phyloP scores from a whole-genome alignment of 2,329 filamentous ascomycete genomes.

The Cercospora berteroae region DNA sequence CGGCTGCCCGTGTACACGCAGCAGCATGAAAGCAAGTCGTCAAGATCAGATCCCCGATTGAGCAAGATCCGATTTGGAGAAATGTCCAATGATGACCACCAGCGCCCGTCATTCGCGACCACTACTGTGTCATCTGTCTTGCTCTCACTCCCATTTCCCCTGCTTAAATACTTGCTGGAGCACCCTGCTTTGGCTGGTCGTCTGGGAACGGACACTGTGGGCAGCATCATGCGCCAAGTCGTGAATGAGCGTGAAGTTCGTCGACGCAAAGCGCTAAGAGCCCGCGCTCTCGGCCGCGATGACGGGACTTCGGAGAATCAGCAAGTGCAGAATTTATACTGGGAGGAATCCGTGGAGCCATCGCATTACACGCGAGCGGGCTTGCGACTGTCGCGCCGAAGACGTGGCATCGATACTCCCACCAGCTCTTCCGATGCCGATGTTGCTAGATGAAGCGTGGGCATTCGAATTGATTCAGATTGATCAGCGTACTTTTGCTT shows the following conservation, averaged over 20 bases:
- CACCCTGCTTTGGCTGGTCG: slow-evolving; percentile 54
- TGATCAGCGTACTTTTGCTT: slow-evolving; percentile 2
- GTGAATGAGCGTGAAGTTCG: slow-evolving; percentile 45
- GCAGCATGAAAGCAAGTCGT: slow-evolving; percentile 35
- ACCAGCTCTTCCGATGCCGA: slow-evolving; percentile 30
- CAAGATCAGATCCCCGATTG: slow-evolving; percentile 53
- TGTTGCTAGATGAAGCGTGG: slow-evolving; percentile 12
- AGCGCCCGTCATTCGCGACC: slow-evolving; percentile 41
- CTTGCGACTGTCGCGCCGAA: slow-evolving; percentile 35
- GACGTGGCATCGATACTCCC: slow-evolving; percentile 35
- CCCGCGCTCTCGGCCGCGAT: slow-evolving; percentile 16
- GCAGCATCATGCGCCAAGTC: slow-evolving; percentile 43
- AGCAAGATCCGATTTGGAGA: slow-evolving; percentile 72
- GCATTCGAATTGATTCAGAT: background rate
- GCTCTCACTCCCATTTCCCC: slow-evolving; percentile 66
- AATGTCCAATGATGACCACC: slow-evolving; percentile 49
- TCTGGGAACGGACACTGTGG: slow-evolving; percentile 42
- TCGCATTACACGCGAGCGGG: slow-evolving; percentile 41
- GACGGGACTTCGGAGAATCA: slow-evolving; percentile 15
- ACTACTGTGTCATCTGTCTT: slow-evolving; percentile 64
- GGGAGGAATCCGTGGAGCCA: slow-evolving; percentile 40
- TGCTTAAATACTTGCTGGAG: slow-evolving; percentile 65
- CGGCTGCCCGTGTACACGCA: slow-evolving; percentile 41
- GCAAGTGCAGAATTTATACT: slow-evolving; percentile 31
- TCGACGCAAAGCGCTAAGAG: slow-evolving; percentile 32